Evolutionary conservation across 1,284 basidiomycete genomes (phyloP).

Genomic region (Puccinia novopanici): DNA sequence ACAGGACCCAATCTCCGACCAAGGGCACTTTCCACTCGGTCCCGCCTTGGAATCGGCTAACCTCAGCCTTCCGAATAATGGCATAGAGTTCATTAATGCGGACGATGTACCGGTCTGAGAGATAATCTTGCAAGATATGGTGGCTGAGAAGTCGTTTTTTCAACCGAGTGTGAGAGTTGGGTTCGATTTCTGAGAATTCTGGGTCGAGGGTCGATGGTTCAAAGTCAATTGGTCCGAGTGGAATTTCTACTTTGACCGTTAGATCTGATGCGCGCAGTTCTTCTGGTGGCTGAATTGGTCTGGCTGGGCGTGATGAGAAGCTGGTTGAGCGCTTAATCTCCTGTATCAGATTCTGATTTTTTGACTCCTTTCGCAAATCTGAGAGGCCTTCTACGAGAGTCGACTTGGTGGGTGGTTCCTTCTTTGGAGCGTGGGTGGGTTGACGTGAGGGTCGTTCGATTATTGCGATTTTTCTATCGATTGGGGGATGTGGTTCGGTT

Average conservation of each 20-base stretch:
- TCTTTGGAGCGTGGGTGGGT: too few species aligned
- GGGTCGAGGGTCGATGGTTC: conserved; percentile 70
- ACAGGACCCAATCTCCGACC: conserved; percentile 84
- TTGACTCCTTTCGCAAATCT: conserved; percentile 25
- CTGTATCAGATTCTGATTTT: conserved; percentile 17
- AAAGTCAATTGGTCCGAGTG: conserved; percentile 72
- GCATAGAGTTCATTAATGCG: conserved; percentile 86
- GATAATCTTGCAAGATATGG: conserved; percentile 75
- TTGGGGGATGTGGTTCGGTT: too few species aligned
- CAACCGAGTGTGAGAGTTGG: conserved; percentile 83
- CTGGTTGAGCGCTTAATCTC: background rate
- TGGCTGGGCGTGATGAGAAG: conserved; percentile 1
- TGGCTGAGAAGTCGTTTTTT: conserved; percentile 74
- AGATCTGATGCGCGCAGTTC: conserved; percentile 68
- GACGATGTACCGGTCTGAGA: conserved; percentile 80
- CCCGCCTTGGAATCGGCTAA: conserved; percentile 62
- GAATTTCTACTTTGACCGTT: conserved; percentile 72
- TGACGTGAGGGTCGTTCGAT: background rate
- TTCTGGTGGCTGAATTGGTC: background rate
- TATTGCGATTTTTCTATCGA: too few species aligned
- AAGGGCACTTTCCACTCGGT: conserved; percentile 87
- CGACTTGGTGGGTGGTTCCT: background rate
- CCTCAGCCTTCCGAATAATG: conserved; percentile 71
- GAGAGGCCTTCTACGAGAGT: conserved; percentile 3
- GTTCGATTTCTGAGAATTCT: conserved; percentile 73